Conservation (phyloP, 192 early-diverging fungal genomes). For the Mortierella alpina region DNA sequence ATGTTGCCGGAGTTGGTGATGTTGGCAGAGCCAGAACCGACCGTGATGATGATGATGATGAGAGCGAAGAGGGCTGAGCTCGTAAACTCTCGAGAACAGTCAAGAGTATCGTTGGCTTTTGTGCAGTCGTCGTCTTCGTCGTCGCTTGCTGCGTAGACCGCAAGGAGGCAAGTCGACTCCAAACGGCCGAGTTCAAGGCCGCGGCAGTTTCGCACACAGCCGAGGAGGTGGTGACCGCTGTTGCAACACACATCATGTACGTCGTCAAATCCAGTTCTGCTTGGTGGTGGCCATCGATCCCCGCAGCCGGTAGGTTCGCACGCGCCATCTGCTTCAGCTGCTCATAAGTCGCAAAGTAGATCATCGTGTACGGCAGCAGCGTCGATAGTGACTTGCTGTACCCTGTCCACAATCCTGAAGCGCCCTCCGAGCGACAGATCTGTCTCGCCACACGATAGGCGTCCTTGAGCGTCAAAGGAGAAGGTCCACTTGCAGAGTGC, state of each 20-base stretch:
- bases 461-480: conserved; percentile 21
- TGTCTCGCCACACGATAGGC: conserved; percentile 16
- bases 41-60: no score
- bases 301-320: background rate
- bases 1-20: conserved; percentile 15
- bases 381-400: conserved; percentile 17
- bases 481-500: conserved; percentile 14
- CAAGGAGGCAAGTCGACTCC: background rate
- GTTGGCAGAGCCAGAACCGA: background rate
- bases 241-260: conserved; percentile 41
- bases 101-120: no score
- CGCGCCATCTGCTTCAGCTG: conserved; percentile 34
- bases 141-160: background rate
- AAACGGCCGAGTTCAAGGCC: background rate
- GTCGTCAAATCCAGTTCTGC: conserved; percentile 9
- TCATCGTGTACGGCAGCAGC: conserved; percentile 34
- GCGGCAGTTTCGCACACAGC: conserved; percentile 27
- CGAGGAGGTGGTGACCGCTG: conserved; percentile 30
- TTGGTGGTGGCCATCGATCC: background rate
- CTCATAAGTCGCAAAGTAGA: conserved; percentile 47
- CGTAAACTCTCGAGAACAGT: background rate
- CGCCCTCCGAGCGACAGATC: conserved; percentile 20
- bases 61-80: background rate
- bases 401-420: conserved; percentile 32
- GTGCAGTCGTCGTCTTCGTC: no score